These are phyloP conservation scores for Tetratostichococcus sp. DNA, from an alignment of 139 green algal genomes.

Conservation along the genomic window DNA sequence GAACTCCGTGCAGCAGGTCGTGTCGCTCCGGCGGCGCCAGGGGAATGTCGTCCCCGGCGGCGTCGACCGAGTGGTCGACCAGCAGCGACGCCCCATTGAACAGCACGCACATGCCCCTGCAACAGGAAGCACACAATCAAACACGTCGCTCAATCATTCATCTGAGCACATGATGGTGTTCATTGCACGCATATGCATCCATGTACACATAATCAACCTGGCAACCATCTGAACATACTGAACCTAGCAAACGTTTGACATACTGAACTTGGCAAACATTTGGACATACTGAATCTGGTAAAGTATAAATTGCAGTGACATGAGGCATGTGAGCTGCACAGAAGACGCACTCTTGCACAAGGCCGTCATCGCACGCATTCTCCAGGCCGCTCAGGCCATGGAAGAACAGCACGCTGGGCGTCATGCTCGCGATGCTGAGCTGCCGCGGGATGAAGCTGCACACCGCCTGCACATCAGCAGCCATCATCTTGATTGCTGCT, in stretches of 20 bases:
- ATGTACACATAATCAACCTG: too few species aligned
- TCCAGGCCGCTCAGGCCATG: constrained; percentile 51
- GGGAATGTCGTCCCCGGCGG: neutral
- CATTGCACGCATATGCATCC: too few species aligned
- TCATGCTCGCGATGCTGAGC: neutral
- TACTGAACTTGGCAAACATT: neutral
- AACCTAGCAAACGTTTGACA: too few species aligned
- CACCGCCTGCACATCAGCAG: constrained; percentile 2
- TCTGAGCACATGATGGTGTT: too few species aligned
- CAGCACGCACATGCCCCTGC: constrained; percentile 34
- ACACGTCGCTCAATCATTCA: too few species aligned
- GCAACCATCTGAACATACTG: too few species aligned
- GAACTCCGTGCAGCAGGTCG: neutral
- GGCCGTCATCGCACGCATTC: constrained; percentile 38
- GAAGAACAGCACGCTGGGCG: constrained; percentile 44
- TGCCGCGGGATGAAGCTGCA: constrained; percentile 21
- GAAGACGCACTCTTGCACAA: neutral
- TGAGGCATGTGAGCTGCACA: too few species aligned
- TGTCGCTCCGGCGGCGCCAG: neutral
- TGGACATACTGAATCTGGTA: neutral
- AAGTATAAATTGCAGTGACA: too few species aligned
- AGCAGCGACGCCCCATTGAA: constrained; percentile 63
- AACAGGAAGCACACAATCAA: neutral
- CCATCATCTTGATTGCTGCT: too few species aligned
- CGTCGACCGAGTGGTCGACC: constrained; percentile 20